These are phyloP conservation scores for Tanacetum coccineum DNA, from an alignment of 129 eudicot species.

Conservation along the genomic window DNA sequence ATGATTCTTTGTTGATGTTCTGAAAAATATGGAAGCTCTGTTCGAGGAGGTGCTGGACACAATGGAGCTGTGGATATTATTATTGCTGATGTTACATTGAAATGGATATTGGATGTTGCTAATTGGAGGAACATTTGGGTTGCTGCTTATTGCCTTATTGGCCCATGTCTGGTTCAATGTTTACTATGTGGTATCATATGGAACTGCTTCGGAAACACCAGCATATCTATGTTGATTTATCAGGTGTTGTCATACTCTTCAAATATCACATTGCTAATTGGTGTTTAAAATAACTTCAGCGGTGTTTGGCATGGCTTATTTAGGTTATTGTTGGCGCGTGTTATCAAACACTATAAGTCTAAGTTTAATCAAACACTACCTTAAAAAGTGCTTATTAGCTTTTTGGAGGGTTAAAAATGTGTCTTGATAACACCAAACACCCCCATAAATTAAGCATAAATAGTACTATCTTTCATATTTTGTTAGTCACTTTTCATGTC, in stretches of 20 bases:
- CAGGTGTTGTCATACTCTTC: constrained; percentile 33
- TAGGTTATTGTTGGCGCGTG: no score
- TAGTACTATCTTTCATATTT: background rate
- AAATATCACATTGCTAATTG: background rate
- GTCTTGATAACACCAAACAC: background rate
- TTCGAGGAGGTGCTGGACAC: constrained; percentile 46
- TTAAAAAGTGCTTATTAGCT: background rate
- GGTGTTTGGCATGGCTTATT: no score
- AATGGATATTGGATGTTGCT: constrained; percentile 50
- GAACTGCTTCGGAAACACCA: constrained; percentile 38
- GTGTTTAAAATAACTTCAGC: background rate
- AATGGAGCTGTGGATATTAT: constrained; percentile 36
- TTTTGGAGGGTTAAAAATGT: background rate
- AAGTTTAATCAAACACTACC: background rate
- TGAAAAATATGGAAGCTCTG: constrained; percentile 49
- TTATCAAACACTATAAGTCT: background rate
- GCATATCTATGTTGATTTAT: constrained; percentile 30
- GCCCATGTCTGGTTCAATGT: constrained; percentile 52
- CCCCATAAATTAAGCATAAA: background rate
- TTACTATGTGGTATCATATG: constrained; percentile 33
- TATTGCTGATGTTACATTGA: constrained; percentile 35
- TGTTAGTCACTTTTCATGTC: background rate
- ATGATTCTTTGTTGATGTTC: constrained; percentile 30
- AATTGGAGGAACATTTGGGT: constrained; percentile 56
- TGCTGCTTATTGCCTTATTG: constrained; percentile 57